Base-by-base conservation (phyloP, 1,139 yeast genomes). In the Scheffersomyces parashehatae region DNA sequence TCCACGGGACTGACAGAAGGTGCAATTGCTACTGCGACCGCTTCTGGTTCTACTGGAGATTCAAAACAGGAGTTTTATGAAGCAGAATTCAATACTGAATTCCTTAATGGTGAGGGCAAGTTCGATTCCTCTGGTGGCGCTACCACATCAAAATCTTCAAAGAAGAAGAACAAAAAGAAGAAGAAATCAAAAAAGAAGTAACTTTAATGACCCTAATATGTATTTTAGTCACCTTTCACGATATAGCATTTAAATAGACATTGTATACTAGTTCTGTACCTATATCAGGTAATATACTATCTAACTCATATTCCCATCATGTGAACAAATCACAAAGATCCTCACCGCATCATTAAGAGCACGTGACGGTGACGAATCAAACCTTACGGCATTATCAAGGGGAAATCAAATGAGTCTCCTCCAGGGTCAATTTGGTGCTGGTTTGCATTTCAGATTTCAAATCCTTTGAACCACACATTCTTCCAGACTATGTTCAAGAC, bases 101-200 rank as follows among this genome's bases (percentile, higher is more conserved):
- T 65, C 44, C 55, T 64, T 31, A 59, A 62, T 41, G 70, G 66
- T 2, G 59, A 55, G 32, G 61, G 56, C 9, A 39, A 46, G 11
- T 46, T 42, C 36, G 34, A 50, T 50, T 45, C 54, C 43, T 36
- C 38, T 43, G 46, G 42, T 32, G 37, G 31, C n/a, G n/a, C 26
- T 28, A 35, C 36, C 26, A 36, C 37, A 8, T 37, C 30, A 36
- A 35, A 39, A 15, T 38, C 43, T 14, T 40, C 55, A 13, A 60
- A 57, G 44, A 57, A 62, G 47, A 60, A 58, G 52, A 61, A 58
- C 53, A 56, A 54, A 38, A 43, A 43, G 28, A 47, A 47, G 39
- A 50, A 45, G 39, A 45, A 45, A 43, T 46, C 41, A 29, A 31
- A 28, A 35, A 35, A 35, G 36, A 34, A 14, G 42, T 51, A 49